phyloP scores from a whole-genome alignment of 352 stramenopile species.

The Phytophthora tentaculata region DNA sequence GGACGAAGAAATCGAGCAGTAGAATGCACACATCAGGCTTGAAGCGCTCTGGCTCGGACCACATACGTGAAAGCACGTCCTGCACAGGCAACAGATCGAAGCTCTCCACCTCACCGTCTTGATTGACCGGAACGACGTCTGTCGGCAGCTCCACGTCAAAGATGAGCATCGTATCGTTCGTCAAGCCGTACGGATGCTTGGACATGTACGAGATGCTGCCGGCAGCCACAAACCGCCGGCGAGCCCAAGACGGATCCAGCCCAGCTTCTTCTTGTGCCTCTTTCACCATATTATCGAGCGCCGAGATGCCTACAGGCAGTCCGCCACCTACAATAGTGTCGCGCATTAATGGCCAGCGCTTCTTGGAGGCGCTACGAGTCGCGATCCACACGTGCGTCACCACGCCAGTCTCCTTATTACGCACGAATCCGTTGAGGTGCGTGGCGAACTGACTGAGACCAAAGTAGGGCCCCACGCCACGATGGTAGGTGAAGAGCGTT shows the following conservation, averaged over 20 bases:
- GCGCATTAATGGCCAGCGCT: conserved; percentile 54
- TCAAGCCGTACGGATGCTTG: conserved; percentile 59
- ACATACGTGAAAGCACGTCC: conserved; percentile 44
- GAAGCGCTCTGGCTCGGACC: conserved; percentile 58
- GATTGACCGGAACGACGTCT: conserved; percentile 45
- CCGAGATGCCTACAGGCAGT: conserved; percentile 52
- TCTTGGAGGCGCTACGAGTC: conserved; percentile 55
- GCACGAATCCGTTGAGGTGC: conserved; percentile 76
- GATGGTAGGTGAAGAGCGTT: conserved; percentile 69
- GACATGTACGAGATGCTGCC: conserved; percentile 67
- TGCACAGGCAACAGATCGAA: conserved; percentile 61
- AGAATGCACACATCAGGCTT: conserved; percentile 78
- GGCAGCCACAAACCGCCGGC: conserved; percentile 37
- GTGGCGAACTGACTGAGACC: conserved; percentile 72
- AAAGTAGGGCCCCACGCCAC: conserved; percentile 67
- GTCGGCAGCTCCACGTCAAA: conserved; percentile 67
- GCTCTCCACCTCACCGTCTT: conserved; percentile 66
- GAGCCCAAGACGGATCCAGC: conserved; percentile 45
- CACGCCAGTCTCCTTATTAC: conserved; percentile 23
- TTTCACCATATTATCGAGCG: conserved; percentile 79
- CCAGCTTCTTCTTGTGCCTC: conserved; percentile 70
- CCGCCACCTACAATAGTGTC: conserved; percentile 74
- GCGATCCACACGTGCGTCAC: conserved; percentile 71
- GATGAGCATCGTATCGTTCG: conserved; percentile 77
- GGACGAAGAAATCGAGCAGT: conserved; percentile 70